Evolutionary conservation across 257 asterid species (phyloP).

Genomic region (Solanum chilense): DNA sequence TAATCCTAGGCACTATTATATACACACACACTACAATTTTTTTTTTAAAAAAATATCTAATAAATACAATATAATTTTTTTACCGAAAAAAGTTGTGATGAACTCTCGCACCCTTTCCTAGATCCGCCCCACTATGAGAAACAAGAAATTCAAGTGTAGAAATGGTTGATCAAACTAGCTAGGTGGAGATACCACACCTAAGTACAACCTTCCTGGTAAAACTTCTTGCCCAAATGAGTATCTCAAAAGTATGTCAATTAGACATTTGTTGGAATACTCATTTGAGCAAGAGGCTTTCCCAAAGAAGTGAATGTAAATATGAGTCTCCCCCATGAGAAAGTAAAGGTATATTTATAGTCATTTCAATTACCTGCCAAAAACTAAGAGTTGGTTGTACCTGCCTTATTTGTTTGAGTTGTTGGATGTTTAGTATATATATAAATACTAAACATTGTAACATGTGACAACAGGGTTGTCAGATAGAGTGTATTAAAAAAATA

Average conservation of each 20-base stretch:
- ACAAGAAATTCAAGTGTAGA: not conserved
- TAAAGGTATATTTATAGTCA: not conserved
- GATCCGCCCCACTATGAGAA: not conserved
- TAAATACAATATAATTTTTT: too few species aligned
- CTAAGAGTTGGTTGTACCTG: not conserved
- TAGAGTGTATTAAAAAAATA: too few species aligned
- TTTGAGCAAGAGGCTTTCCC: not conserved
- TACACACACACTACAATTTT: too few species aligned
- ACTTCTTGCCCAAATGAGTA: not conserved
- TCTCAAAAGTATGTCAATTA: not conserved
- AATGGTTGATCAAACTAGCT: too few species aligned
- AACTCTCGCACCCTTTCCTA: not conserved
- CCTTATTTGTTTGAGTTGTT: not conserved
- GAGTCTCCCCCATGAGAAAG: not conserved
- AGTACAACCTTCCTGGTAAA: not conserved
- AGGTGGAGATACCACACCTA: too few species aligned
- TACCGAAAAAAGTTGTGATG: too few species aligned
- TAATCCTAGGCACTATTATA: too few species aligned
- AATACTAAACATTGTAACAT: too few species aligned
- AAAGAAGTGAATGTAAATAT: not conserved
- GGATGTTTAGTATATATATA: not conserved
- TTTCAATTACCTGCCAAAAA: not conserved
- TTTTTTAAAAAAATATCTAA: too few species aligned
- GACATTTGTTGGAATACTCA: not conserved
- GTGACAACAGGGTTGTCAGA: too few species aligned